phyloP scores from a whole-genome alignment of 169 alveolate species.

The Plasmodium falciparum region DNA sequence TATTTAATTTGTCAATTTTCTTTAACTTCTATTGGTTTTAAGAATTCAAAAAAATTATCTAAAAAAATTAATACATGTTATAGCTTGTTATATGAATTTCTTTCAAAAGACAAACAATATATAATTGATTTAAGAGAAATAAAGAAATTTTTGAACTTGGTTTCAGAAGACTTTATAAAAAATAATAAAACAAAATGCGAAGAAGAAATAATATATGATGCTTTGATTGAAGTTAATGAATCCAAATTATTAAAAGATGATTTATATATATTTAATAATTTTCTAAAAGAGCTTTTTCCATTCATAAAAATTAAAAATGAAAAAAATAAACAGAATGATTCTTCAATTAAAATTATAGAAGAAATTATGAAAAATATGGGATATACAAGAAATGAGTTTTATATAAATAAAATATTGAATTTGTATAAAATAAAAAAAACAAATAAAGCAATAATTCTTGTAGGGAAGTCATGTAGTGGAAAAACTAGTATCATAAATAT shows the following conservation, averaged over 20 bases:
- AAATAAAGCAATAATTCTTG: conserved; percentile 72
- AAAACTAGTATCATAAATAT: conserved; percentile 74
- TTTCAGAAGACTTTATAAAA: conserved; percentile 50
- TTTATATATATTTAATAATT: conserved; percentile 63
- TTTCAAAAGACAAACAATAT: conserved; percentile 96
- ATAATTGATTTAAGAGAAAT: conserved; percentile 98
- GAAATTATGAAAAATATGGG: conserved; percentile 73
- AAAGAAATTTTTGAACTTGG: conserved; percentile 92
- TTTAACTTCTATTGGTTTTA: conserved; percentile 96
- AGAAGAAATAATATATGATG: conserved; percentile 73
- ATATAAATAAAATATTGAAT: conserved; percentile 61
- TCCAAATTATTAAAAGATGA: conserved; percentile 68
- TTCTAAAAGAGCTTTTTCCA: conserved; percentile 67
- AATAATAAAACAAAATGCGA: conserved; percentile 54
- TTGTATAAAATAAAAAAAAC: conserved; percentile 73
- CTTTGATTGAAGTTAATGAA: conserved; percentile 68
- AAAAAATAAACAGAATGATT: conserved; percentile 48
- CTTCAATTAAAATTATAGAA: conserved; percentile 43
- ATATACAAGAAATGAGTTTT: conserved; percentile 69
- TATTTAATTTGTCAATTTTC: conserved; percentile 93
- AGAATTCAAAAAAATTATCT: conserved; percentile 93
- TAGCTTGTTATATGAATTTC: conserved; percentile 92
- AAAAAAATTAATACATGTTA: conserved; percentile 95
- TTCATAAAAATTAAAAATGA: conserved; percentile 34
- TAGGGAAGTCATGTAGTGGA: conserved; percentile 71